Conservation (phyloP, 2,329 filamentous ascomycete species). For the Sclerotinia trifoliorum region DNA sequence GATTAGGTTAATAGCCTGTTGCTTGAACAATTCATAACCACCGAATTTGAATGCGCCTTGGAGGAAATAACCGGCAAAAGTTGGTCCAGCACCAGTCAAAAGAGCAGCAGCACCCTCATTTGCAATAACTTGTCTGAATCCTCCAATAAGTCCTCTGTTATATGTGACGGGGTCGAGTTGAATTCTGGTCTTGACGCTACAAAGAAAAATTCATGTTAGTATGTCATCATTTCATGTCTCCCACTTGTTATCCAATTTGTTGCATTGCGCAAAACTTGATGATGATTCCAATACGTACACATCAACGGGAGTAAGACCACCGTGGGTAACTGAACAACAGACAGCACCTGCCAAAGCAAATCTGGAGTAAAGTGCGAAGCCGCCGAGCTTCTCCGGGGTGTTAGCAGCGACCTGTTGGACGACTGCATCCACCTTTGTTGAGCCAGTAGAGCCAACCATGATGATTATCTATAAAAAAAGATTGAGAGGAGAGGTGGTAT, state of each 20-base stretch:
- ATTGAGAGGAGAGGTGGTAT: conserved; percentile 24
- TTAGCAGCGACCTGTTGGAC: conserved; percentile 38
- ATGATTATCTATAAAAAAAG: conserved; percentile 32
- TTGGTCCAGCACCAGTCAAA: conserved; percentile 81
- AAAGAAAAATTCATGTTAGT: conserved; percentile 32
- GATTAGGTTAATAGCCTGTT: conserved; percentile 77
- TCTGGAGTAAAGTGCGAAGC: conserved; percentile 80
- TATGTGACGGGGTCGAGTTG: conserved; percentile 88
- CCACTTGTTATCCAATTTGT: conserved; percentile 16
- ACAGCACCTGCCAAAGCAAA: conserved; percentile 97
- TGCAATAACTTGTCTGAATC: conserved; percentile 80
- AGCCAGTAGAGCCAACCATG: conserved; percentile 36
- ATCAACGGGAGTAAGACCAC: conserved; percentile 95
- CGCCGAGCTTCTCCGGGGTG: conserved; percentile 51
- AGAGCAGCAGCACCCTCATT: conserved; percentile 85
- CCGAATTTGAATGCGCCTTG: conserved; percentile 93
- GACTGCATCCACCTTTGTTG: conserved; percentile 39
- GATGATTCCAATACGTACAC: conserved; percentile 68
- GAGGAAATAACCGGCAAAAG: conserved; percentile 87
- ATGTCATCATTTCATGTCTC: conserved; percentile 24
- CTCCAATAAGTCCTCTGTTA: conserved; percentile 83
- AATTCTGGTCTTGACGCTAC: conserved; percentile 91
- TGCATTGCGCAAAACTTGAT: conserved; percentile 3
- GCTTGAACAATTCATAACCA: conserved; percentile 96
- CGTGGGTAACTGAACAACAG: conserved; percentile 98